A percentile compares a stretch with the other conserved stretches of the same genome.
Evolutionary conservation across 257 asterid genomes (phyloP).

Genomic region (Solanum medicagineum): DNA sequence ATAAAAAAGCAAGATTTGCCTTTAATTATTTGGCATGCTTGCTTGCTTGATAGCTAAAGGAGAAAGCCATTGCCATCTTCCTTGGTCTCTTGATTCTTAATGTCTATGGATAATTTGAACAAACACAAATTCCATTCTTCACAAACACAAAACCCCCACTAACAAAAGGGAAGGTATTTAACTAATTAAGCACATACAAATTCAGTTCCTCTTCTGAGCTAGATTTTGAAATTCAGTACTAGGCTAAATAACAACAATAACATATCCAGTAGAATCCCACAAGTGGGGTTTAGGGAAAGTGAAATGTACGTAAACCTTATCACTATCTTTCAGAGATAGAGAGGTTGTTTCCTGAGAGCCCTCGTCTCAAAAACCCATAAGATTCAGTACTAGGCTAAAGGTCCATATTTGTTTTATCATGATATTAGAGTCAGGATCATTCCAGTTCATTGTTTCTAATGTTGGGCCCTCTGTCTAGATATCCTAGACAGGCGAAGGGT

Average conservation of each 20-base stretch:
- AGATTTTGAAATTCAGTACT: no score
- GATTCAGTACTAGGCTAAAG: no score
- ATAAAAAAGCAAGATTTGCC: not conserved
- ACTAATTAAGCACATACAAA: no score
- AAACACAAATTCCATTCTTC: not conserved
- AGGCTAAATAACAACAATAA: no score
- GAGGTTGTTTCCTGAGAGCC: fast-evolving
- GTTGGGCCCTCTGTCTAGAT: not conserved
- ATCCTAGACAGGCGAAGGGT: not conserved
- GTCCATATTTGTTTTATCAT: not conserved
- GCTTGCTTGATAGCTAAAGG: not conserved
- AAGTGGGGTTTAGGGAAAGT: no score
- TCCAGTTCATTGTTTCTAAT: not conserved
- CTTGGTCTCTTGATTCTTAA: not conserved
- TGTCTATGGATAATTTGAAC: not conserved
- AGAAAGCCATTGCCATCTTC: not conserved
- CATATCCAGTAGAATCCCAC: no score
- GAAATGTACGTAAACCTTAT: no score
- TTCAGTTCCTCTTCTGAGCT: no score
- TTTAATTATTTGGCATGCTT: not conserved
- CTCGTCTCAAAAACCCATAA: no score
- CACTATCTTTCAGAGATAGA: no score
- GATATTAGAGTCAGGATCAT: not conserved
- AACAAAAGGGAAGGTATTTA: not conserved
- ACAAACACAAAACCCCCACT: not conserved